Base-by-base conservation (phyloP, 2,329 filamentous ascomycete genomes). In the Trichoderma atroviride region DNA sequence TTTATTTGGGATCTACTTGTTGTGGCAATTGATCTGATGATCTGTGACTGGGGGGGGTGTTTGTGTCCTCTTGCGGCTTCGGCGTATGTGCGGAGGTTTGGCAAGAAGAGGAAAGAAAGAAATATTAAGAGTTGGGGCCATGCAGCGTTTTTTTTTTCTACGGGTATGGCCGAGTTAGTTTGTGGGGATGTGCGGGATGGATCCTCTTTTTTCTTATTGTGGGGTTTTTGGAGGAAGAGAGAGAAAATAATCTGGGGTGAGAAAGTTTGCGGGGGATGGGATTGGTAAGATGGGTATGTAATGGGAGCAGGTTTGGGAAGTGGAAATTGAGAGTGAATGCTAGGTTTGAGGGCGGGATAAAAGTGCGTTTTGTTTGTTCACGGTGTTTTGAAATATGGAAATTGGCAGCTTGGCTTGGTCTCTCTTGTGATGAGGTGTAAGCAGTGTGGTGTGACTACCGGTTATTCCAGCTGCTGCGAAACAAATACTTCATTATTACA, bases 101-200 rank as follows among this genome's bases (percentile, higher is more conserved):
- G 62, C 43, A 50, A 13, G 43, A 16, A 4, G 22, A 22, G 4
- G 22, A n/a, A n/a, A 50, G 2, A 10, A 7, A 9, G 1, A 47
- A 3, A n/a, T n/a, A n/a, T n/a, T n/a, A 4, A n/a, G 40, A 9
- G 14, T 40, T 27, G 33, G 31, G 22, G 11, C 13, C 33, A 47
- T 37, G 29, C 33, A 35, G 33, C 11, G 10, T 35, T 52, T 52
- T 43, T 52, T 43, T 33, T 35, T 16, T 43, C 53, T 65, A 52
- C 68, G 68, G 68, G 68, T 69, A 53, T 69, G 68, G 60, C 68
- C 68, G 68, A 69, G 68, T 69, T 33, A 57, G 62, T 57, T 69
- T 65, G 55, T 53, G 60, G 68, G 53, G 61, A 62, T 57, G 4
- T 59, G 56, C 11, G 33, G 22, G 68, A 56, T 33, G 61, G 31